Evolutionary conservation across 768 basidiomycete genomes (phyloP), one percentile per base, ranked within the genome.

Genomic region (Suillus subalutaceus): DNA sequence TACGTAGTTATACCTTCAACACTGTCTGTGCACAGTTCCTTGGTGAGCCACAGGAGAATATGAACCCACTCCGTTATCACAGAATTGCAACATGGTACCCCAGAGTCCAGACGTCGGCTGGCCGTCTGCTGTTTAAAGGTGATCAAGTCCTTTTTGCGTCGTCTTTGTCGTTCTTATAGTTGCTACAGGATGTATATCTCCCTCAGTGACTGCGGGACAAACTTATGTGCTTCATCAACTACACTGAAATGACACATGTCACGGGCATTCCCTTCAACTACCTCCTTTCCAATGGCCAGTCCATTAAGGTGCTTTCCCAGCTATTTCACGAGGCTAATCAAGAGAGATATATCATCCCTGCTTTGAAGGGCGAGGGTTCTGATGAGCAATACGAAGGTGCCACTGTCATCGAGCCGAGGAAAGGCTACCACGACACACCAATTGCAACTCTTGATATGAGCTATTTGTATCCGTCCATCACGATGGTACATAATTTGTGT

Each of bases 401-500:
- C 5, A 99, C 96, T 13, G 97, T 99, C 72, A 99, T 99, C 70
- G 97, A 99, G 74, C 97, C 97, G 5, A 89, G 86, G 76, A 95
- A 90, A 73, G 97, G 97, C 0, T 99, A 95, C 78, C 99, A 99
- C 75, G 94, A 97, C 74, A 87, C 89, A 0, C 97, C 97, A 2
- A 98, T 99, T 72, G 96, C 97, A 15, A 99, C 97, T 0, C 87
- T 99, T 57, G 97, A 99, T 85, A 99, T 99, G 80, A 96, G 94
- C 66, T 98, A 96, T 2, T 84, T 99, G 67, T 99, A 99, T 78
- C 97, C 97, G 4, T 99, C 97, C 0, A 99, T 99, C 79, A 99
- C 99, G 97, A 98, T 98, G 96, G 97, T 96, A 3, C 97, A 99
- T 78, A 99, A 99, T 74, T 81, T 99, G 1, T 99, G 97, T 77